These are phyloP conservation scores for Cordyceps farinosa DNA, from an alignment of 2,329 filamentous ascomycete species.

Conservation along the genomic window DNA sequence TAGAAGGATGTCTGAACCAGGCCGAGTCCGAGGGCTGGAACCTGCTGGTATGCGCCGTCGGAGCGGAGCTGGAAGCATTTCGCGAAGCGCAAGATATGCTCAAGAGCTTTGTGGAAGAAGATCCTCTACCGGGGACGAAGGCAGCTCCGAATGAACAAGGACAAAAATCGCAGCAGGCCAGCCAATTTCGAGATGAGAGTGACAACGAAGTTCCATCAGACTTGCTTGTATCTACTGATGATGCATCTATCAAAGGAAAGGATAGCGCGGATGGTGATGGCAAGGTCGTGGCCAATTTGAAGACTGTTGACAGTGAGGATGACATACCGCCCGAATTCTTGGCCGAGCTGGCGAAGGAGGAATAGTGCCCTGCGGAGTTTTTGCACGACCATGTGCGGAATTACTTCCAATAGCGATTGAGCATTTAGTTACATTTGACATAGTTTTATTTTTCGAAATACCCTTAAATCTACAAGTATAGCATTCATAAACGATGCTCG, in stretches of 20 bases:
- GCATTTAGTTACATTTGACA: neutral
- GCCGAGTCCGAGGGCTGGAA: constrained; percentile 68
- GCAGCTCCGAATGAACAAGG: neutral
- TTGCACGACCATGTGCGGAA: neutral
- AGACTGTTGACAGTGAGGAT: constrained; percentile 38
- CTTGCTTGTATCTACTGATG: constrained; percentile 34
- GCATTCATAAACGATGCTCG: neutral
- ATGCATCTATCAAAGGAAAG: constrained; percentile 22
- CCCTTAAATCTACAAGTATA: neutral
- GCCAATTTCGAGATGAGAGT: constrained; percentile 19
- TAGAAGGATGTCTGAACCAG: constrained; percentile 51
- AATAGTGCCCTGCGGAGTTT: neutral
- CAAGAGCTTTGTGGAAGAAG: constrained; percentile 19
- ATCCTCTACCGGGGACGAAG: constrained; percentile 15
- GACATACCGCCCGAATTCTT: constrained; percentile 52
- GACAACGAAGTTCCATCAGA: constrained; percentile 25
- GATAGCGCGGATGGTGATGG: neutral
- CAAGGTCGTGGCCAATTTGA: neutral
- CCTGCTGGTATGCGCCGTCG: constrained; percentile 69
- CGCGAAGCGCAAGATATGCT: constrained; percentile 57
- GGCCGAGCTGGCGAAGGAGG: constrained; percentile 36
- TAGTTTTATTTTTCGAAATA: neutral
- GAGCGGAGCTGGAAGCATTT: constrained; percentile 68
- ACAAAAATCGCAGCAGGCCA: neutral
- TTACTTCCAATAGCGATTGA: neutral